Evolutionary conservation across 345 rosid genomes (phyloP).

Genomic region (Dimocarpus longan): DNA sequence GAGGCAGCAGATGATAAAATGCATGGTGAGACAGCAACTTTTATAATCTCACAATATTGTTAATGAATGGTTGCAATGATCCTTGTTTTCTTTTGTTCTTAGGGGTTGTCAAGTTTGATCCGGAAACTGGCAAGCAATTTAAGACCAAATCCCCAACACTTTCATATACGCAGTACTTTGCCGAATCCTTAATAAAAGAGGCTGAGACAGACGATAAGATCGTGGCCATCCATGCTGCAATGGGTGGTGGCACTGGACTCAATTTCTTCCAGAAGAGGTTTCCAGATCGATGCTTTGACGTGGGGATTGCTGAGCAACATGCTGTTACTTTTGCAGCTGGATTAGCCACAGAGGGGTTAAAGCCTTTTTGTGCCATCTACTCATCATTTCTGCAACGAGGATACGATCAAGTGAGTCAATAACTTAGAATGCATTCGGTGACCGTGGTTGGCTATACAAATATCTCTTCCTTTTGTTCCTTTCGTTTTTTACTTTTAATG

Average conservation of each 20-base stretch:
- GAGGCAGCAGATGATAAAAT: slow-evolving; percentile 71
- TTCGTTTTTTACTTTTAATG: background rate
- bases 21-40: slow-evolving; percentile 58
- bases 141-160: slow-evolving; percentile 59
- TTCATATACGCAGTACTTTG: slow-evolving; percentile 64
- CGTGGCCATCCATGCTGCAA: slow-evolving; percentile 78
- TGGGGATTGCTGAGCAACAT: slow-evolving; percentile 79
- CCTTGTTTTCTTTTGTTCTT: slow-evolving; percentile 22
- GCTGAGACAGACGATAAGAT: slow-evolving; percentile 65
- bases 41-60: background rate
- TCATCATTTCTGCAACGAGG: slow-evolving; percentile 79
- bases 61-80: slow-evolving; percentile 9
- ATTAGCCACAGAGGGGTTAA: slow-evolving; percentile 69
- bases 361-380: slow-evolving; percentile 83
- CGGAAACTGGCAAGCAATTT: slow-evolving; percentile 58
- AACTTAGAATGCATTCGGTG: background rate
- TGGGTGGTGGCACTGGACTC: slow-evolving; percentile 87
- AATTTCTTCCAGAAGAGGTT: slow-evolving; percentile 66
- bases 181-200: slow-evolving; percentile 63
- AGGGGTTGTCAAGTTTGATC: slow-evolving; percentile 74
- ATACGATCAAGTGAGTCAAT: slow-evolving; percentile 65
- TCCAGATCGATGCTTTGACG: slow-evolving; percentile 80
- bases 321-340: slow-evolving; percentile 86
- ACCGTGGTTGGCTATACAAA: background rate
- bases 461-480: background rate